phyloP scores from a whole-genome alignment of 176 grass and related monocot species.

The Elymus sibiricus region DNA sequence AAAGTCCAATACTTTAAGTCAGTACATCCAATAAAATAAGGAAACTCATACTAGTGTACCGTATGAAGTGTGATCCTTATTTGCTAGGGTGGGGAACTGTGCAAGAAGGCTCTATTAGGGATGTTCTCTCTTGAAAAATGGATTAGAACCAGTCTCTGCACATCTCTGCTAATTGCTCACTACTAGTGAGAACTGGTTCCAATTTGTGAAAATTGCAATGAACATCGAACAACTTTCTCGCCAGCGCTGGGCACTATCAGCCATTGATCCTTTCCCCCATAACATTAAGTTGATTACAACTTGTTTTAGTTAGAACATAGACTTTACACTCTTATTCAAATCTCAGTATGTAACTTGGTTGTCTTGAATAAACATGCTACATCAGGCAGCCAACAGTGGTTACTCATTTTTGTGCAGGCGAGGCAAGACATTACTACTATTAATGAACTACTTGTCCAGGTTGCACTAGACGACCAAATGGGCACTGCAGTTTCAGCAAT shows the following conservation, averaged over 20 bases:
- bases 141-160: background rate
- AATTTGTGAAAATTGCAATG: background rate
- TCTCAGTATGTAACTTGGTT: background rate
- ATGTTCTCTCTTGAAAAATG: background rate
- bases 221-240: background rate
- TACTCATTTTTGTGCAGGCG: background rate
- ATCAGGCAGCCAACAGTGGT: background rate
- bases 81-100: background rate
- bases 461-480: background rate
- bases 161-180: background rate
- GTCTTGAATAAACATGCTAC: background rate
- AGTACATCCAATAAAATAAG: background rate
- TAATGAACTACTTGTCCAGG: background rate
- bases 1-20: slow-evolving; percentile 1
- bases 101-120: background rate
- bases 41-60: slow-evolving; percentile 1
- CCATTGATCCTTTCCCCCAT: background rate
- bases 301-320: background rate
- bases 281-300: background rate
- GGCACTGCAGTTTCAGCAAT: no score
- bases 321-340: background rate
- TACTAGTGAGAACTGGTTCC: background rate
- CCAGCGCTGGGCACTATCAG: background rate
- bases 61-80: background rate
- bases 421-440: background rate